Evolutionary conservation across 2,329 filamentous ascomycete genomes (phyloP).

Genomic region (Chaetomiaceae sp.): DNA sequence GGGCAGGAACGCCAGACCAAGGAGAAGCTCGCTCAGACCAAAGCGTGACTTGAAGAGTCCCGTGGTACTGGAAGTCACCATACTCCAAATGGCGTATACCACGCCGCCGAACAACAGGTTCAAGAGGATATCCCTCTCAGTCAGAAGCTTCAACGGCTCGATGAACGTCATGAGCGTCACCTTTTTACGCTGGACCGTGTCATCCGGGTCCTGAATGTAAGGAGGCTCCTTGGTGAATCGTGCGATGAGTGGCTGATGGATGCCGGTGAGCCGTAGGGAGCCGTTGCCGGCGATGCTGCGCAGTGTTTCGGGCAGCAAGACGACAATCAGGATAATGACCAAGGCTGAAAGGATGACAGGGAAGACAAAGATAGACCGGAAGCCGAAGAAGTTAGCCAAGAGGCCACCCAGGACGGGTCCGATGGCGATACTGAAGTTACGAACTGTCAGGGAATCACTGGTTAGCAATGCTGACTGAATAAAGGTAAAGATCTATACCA

Average conservation of each 20-base stretch:
- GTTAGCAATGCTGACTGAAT: background rate
- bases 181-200: too few relatives aligned
- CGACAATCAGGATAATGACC: background rate
- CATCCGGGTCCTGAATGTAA: too few relatives aligned
- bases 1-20: conserved; percentile 1
- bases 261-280: conserved; percentile 1
- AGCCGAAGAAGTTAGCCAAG: conserved; percentile 1
- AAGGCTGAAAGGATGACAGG: background rate
- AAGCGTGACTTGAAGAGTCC: conserved; percentile 3
- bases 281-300: conserved; percentile 3
- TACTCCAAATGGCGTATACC: conserved; percentile 2
- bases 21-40: background rate
- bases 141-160: background rate
- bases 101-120: conserved; percentile 3
- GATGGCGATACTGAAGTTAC: conserved; percentile 3
- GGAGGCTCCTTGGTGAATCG: conserved; percentile 1
- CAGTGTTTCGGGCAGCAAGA: conserved; percentile 1
- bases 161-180: conserved; percentile 1
- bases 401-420: background rate
- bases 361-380: conserved; percentile 1
- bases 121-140: background rate
- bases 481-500: background rate
- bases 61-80: conserved; percentile 1
- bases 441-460: background rate
- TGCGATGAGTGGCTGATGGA: background rate